Conservation (phyloP, 257 asterid genomes). For the Ajuga chamaepitys region DNA sequence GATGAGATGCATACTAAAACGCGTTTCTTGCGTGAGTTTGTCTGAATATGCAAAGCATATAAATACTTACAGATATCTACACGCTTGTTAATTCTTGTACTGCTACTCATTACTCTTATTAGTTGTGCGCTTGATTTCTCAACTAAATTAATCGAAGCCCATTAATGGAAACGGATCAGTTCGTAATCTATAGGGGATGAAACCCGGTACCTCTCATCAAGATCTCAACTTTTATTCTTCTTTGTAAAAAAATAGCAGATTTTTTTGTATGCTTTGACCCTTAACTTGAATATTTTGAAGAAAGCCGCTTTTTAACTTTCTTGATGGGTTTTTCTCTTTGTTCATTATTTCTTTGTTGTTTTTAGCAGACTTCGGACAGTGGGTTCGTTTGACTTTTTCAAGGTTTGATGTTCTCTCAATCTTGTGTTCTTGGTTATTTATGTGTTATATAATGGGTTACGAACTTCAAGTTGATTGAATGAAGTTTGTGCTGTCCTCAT, state of each 20-base stretch:
- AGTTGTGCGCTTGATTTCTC: conserved; percentile 10
- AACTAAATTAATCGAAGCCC: conserved; percentile 17
- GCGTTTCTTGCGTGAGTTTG: conserved; percentile 20
- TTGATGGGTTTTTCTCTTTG: conserved; percentile 13
- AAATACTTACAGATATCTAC: not conserved
- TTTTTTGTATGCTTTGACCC: conserved; percentile 22
- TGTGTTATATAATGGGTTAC: conserved; percentile 5
- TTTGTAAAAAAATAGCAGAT: not conserved
- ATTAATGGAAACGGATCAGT: conserved; percentile 18
- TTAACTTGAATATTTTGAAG: not conserved
- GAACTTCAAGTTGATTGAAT: conserved; percentile 4
- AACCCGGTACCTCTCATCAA: conserved; percentile 27
- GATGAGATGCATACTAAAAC: conserved; percentile 8
- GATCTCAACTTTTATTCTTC: conserved; percentile 30
- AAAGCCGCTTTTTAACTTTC: conserved; percentile 5
- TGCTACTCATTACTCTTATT: not conserved
- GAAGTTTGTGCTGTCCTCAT: not conserved
- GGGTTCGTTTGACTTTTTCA: conserved; percentile 20
- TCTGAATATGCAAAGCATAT: not conserved
- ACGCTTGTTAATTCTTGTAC: conserved; percentile 1
- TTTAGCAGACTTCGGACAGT: conserved; percentile 12
- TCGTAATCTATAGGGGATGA: conserved; percentile 13
- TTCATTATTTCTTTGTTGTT: not conserved
- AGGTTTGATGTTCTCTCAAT: conserved; percentile 17
- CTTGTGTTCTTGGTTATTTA: not conserved